Base-by-base conservation (phyloP, 768 basidiomycete species). In the Sporobolomyces pararoseus region DNA sequence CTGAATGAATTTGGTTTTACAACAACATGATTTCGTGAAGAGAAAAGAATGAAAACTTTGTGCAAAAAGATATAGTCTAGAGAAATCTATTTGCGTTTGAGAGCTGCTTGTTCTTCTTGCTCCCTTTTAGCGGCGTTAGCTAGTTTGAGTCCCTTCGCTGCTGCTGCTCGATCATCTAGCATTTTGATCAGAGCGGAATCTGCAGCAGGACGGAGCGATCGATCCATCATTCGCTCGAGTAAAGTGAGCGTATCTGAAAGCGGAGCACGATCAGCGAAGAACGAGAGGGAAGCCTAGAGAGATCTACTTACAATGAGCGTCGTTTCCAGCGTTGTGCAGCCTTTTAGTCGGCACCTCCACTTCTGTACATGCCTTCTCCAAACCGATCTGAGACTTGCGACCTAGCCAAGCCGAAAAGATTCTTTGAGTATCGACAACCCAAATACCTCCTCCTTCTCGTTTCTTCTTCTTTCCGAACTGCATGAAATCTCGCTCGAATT, bases 251-350 rank as follows among this genome's bases (percentile, higher is more conserved):
- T 71, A 39, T 70, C 69, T 70, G 59, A 12, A 46, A 9, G 29
- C 4, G 4, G 25, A 25, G 16, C 7, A 23, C 6, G 19, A 27
- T 27, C 39, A 57, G 21, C 35, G 17, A 37, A 23, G 3, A 25
- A 0, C 16, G 6, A 1, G 16, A 29, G 27, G 23, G 25, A 21
- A n/a, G 6, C 9, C 25, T 21, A 44, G 7, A 17, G 7, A 57
- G 34, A 39, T 46, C 13, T 25, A 61, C 68, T 47, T 17, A 70
- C 63, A 73, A 23, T 63, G 68, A 4, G 72, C 72, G 19, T 73
- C 72, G 61, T 73, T 73, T 10, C 65, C 72, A 1, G 72, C 72
- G 53, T 73, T 73, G 65, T 73, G 72, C 25, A 73, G 31, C 21
- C 52, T 32, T 25, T 27, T 47, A 29, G 68, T 66, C 37, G 50